These are phyloP conservation scores for Cladosporium sp. DNA, from an alignment of 2,329 filamentous ascomycete species.

Conservation along the genomic window DNA sequence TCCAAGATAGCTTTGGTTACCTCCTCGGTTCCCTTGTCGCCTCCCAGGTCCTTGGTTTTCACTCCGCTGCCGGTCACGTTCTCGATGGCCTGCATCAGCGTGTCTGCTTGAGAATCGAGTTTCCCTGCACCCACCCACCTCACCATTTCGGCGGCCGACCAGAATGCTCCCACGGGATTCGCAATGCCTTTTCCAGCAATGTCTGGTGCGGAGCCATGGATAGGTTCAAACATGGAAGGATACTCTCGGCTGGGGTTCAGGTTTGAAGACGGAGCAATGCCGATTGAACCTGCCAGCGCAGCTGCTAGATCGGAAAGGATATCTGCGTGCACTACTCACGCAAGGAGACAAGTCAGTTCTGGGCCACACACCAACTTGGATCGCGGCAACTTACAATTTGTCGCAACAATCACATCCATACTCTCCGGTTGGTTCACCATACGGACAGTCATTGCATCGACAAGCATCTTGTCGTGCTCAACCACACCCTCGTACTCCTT, in stretches of 20 bases:
- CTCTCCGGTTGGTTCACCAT: slow-evolving; percentile 49
- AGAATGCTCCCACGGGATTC: slow-evolving; percentile 67
- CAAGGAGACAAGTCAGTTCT: slow-evolving; percentile 17
- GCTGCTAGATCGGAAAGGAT: slow-evolving; percentile 68
- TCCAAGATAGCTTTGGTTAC: slow-evolving; percentile 59
- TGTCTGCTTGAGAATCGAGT: slow-evolving; percentile 56
- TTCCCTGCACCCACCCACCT: slow-evolving; percentile 57
- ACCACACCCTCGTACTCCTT: slow-evolving; percentile 48
- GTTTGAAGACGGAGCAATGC: slow-evolving; percentile 71
- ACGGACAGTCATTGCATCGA: slow-evolving; percentile 52
- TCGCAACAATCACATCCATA: slow-evolving; percentile 51
- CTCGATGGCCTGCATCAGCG: slow-evolving; percentile 61
- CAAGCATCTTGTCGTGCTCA: slow-evolving; percentile 51
- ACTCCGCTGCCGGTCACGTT: slow-evolving; percentile 58
- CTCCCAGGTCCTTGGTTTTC: slow-evolving; percentile 62
- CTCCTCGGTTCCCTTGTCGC: slow-evolving; percentile 56
- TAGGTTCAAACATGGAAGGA: slow-evolving; percentile 64
- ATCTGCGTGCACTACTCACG: slow-evolving; percentile 37
- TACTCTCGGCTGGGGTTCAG: slow-evolving; percentile 63
- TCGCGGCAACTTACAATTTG: slow-evolving; percentile 47
- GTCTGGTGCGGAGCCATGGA: slow-evolving; percentile 65
- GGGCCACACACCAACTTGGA: background rate
- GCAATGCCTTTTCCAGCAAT: slow-evolving; percentile 64
- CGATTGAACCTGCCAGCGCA: slow-evolving; percentile 68
- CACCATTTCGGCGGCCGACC: slow-evolving; percentile 70